These are phyloP conservation scores for Yamadazyma paraphyllophila DNA, from an alignment of 805 yeast species.

Conservation along the genomic window DNA sequence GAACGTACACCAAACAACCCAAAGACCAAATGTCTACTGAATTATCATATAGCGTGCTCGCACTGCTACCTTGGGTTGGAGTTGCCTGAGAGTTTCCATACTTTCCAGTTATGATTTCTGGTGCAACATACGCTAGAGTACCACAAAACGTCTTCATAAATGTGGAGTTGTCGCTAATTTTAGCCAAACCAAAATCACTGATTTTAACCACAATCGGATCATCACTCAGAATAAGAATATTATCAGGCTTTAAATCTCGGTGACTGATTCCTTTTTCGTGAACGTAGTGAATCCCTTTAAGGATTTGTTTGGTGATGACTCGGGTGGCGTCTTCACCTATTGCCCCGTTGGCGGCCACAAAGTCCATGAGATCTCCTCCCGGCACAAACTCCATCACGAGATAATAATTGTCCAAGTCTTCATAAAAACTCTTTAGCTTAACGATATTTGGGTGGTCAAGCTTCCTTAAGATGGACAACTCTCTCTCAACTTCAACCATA, in stretches of 20 bases:
- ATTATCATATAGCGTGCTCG: constrained; percentile 57
- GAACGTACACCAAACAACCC: constrained; percentile 91
- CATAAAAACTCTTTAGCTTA: constrained; percentile 76
- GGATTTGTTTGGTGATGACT: constrained; percentile 80
- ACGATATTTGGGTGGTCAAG: constrained; percentile 86
- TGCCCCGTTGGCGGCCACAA: constrained; percentile 87
- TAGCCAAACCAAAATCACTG: constrained; percentile 95
- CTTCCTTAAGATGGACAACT: constrained; percentile 73
- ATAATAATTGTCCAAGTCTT: constrained; percentile 77
- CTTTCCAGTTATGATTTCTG: constrained; percentile 74
- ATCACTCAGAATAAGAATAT: constrained; percentile 83
- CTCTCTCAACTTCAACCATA: constrained; percentile 80
- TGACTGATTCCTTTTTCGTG: constrained; percentile 92
- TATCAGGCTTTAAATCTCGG: constrained; percentile 95
- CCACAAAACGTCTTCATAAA: constrained; percentile 97
- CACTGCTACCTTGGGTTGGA: constrained; percentile 12
- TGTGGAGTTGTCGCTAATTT: constrained; percentile 78
- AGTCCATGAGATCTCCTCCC: constrained; percentile 98
- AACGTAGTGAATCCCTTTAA: constrained; percentile 81
- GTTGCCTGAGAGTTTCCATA: constrained; percentile 37
- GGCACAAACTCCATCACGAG: constrained; percentile 94
- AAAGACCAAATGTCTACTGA: constrained; percentile 97
- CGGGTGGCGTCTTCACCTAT: constrained; percentile 89
- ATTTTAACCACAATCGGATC: constrained; percentile 91
- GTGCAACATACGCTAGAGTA: constrained; percentile 94